Percentiles rank a stretch among this genome's conserved stretches.
Conservation (phyloP, 2,329 filamentous ascomycete species). For the Cyphellophora europaea region DNA sequence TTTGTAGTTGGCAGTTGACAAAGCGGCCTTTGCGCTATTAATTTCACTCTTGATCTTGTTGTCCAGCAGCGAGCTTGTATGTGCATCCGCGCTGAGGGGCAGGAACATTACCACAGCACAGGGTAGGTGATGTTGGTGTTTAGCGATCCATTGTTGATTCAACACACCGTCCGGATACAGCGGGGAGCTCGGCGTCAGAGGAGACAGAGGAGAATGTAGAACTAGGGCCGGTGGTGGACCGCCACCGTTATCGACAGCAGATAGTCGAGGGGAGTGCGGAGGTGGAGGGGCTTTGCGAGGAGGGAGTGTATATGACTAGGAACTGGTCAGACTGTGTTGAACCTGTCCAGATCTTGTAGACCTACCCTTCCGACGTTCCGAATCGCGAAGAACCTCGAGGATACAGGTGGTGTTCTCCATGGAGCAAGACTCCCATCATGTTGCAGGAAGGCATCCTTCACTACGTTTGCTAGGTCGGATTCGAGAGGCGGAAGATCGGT, state of each 20-base stretch:
- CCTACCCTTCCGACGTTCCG: constrained; percentile 72
- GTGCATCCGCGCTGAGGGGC: constrained; percentile 60
- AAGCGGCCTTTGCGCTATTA: constrained; percentile 60
- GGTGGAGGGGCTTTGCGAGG: constrained; percentile 54
- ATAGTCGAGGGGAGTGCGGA: constrained; percentile 38
- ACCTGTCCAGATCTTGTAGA: constrained; percentile 24
- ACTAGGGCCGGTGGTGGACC: constrained; percentile 40
- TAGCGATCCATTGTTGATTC: constrained; percentile 71
- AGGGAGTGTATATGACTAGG: constrained; percentile 46
- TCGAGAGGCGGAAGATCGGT: constrained; percentile 63
- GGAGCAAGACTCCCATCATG: constrained; percentile 56
- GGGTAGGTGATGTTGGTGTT: constrained; percentile 78
- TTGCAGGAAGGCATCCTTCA: constrained; percentile 58
- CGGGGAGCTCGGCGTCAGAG: constrained; percentile 70
- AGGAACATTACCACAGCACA: constrained; percentile 77
- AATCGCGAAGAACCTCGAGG: constrained; percentile 53
- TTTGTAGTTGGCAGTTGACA: constrained; percentile 56
- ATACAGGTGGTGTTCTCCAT: constrained; percentile 54
- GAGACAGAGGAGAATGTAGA: constrained; percentile 88
- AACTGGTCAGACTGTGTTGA: constrained; percentile 14
- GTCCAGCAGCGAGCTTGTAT: constrained; percentile 69
- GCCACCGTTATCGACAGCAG: constrained; percentile 36
- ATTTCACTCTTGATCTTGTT: constrained; percentile 84
- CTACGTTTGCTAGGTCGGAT: constrained; percentile 52
- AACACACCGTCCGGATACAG: constrained; percentile 87